Percentiles rank a stretch among this genome's conserved stretches.
phyloP scores from a whole-genome alignment of 495 filamentous ascomycete genomes.

The Penicillium crystallinum region DNA sequence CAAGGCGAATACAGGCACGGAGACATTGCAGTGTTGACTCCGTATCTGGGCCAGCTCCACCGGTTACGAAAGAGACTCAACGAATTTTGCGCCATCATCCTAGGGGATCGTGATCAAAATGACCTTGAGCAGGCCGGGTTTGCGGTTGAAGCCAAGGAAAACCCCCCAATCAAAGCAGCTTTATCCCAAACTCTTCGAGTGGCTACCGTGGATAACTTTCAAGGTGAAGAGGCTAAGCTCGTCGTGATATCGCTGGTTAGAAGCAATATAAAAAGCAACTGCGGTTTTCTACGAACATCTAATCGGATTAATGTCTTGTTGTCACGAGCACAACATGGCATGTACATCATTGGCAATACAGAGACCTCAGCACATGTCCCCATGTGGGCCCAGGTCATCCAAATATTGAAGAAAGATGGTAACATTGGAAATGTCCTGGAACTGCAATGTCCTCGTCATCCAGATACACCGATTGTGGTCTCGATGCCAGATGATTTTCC shows the following conservation, averaged over 20 bases:
- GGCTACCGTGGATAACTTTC: slow-evolving; percentile 86
- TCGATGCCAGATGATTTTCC: slow-evolving; percentile 59
- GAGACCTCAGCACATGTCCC: slow-evolving; percentile 48
- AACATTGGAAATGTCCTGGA: slow-evolving; percentile 52
- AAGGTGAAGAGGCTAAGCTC: slow-evolving; percentile 77
- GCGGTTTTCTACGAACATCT: slow-evolving; percentile 66
- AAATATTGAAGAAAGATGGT: slow-evolving; percentile 43
- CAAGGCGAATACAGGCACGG: slow-evolving; percentile 60
- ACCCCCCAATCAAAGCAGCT: slow-evolving; percentile 37
- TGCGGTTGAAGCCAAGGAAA: slow-evolving; percentile 13
- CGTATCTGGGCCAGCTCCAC: slow-evolving; percentile 68
- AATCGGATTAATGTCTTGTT: slow-evolving; percentile 82
- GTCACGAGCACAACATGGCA: slow-evolving; percentile 67
- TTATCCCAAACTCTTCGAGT: slow-evolving; percentile 58
- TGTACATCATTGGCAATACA: slow-evolving; percentile 79
- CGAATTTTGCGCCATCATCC: slow-evolving; percentile 51
- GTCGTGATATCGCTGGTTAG: slow-evolving; percentile 79
- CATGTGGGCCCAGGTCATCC: slow-evolving; percentile 68
- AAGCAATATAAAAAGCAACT: slow-evolving; percentile 57
- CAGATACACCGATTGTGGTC: slow-evolving; percentile 50
- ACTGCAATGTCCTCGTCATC: slow-evolving; percentile 65
- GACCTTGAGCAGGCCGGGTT: slow-evolving; percentile 51
- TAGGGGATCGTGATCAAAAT: slow-evolving; percentile 64
- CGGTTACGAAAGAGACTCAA: slow-evolving; percentile 50
- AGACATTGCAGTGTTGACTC: slow-evolving; percentile 78